Evolutionary conservation across 108 stramenopile species (phyloP), one percentile per base, ranked within the genome.

Genomic region (Discostella pseudostelligera): DNA sequence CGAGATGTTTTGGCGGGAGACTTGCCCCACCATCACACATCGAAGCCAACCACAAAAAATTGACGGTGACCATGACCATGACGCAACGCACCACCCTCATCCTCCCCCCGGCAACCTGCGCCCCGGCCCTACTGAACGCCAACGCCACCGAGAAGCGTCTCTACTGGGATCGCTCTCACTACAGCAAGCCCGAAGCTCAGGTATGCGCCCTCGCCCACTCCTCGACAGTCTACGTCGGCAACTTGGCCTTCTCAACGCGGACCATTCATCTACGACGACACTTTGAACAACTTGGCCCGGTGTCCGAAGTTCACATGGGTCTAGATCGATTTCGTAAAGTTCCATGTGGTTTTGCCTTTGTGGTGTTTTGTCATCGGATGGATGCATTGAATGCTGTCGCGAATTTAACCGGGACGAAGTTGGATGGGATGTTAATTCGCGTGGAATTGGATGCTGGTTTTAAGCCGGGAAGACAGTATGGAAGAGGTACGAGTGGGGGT

Each of bases 311-410:
- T 7, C 85, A 94, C 43, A 83, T 99, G 92, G 98, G 98, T n/a
- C 67, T 97, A 44, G 89, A 99, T 83, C 65, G 92, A 11, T 51
- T 78, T 47, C 77, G 72, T 25, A 87, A 85, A 50, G 92, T 84
- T 2, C 98, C 97, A 12, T 97, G 96, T 59, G 97, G 98, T 8
- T 97, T 99, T 79, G 89, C 88, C 40, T 99, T 99, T 64, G 94
- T 97, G 42, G 88, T 97, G 67, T 99, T 89, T 50, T 58, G 78
- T 40, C 57, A 75, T 62, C 80, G 90, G 32, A 72, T 62, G 35
- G 80, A 91, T 80, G 93, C 92, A 7, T 61, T 92, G 19, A 57
- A 65, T 39, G 88, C 92, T 12, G 78, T 97, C 12, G 63, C 84
- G 8, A 76, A 78, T 64, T 81, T 95, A 70, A 89, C 67, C 46